Evolutionary conservation across 306 rosid species (phyloP), one percentile per base, ranked within the genome.

Genomic region (Prunus campanulata): DNA sequence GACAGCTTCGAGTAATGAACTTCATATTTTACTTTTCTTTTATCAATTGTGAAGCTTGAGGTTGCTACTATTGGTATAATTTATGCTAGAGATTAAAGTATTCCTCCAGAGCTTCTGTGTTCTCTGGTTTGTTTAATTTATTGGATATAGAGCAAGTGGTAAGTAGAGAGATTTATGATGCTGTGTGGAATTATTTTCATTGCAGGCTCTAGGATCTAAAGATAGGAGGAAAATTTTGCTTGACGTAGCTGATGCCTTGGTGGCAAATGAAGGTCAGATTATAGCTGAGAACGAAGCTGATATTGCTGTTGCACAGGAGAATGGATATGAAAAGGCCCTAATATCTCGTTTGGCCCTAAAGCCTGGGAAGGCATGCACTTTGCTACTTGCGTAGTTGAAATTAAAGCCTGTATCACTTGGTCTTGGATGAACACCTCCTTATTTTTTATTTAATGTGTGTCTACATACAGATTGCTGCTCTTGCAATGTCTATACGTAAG

Each of bases 271-370:
- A 80, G 79, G 79, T 48, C 54, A 65, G 77, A 91, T 93, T 62
- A 57, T 74, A 66, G 79, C 71, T 55, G 96, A 90, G 84, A 93
- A 93, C 69, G 80, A 54, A 48, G 92, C 89, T 66, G 98, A 93
- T 80, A 77, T 89, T 76, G 84, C 85, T 50, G 96, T 87, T 75
- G 96, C 97, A 0, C 85, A 83, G 74, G 86, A 76, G 6, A 87
- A 73, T 66, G 92, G 96, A 77, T 87, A 85, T 80, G 98, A 91
- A 49, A 86, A 76, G 80, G 78, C 98, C 59, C 77, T 95, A 39
- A 75, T 92, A 42, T 87, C 99, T n/a, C 93, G 96, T 77, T 83
- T 95, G 83, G 79, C 93, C 57, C 66, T 95, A 47, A 88, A 87
- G 78, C 87, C 92, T 11, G 93, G 91, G 80, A 95, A 87, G 96